These are phyloP conservation scores for Myriosclerotinia scirpicola DNA, from an alignment of 2,329 filamentous ascomycete species.

Conservation along the genomic window DNA sequence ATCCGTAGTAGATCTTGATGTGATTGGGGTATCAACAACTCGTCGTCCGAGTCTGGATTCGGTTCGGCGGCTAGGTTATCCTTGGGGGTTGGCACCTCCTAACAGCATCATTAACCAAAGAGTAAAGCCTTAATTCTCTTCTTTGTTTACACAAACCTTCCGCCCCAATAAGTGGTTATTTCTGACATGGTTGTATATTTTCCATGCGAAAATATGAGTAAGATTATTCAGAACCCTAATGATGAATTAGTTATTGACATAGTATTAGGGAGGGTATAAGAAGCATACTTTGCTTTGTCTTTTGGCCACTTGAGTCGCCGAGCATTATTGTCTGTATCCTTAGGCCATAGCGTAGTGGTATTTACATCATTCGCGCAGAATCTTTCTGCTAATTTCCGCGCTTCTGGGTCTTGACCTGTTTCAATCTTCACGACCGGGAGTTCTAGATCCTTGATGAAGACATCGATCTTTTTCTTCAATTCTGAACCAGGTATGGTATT, in stretches of 20 bases:
- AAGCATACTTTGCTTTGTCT: background rate
- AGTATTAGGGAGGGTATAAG: background rate
- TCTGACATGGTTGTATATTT: background rate
- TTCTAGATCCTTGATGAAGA: background rate
- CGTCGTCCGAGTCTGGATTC: background rate
- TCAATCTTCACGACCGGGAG: background rate
- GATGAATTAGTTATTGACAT: background rate
- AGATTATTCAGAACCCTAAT: background rate
- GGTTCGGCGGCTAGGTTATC: too few species aligned
- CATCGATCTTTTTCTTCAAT: background rate
- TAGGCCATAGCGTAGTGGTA: background rate
- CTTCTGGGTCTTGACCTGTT: background rate
- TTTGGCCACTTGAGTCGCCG: background rate
- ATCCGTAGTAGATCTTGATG: background rate
- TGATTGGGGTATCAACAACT: background rate
- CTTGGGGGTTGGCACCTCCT: background rate
- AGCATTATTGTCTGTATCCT: background rate
- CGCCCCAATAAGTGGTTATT: background rate
- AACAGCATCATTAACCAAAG: background rate
- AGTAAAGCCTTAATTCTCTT: background rate
- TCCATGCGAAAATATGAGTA: background rate
- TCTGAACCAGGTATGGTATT: background rate
- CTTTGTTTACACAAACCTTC: background rate
- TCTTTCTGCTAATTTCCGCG: background rate
- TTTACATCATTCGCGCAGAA: background rate